Percentiles rank a stretch among this genome's conserved stretches.
These are phyloP conservation scores for Adansonia grandidieri DNA, from an alignment of 441 rosid genomes.

Conservation along the genomic window DNA sequence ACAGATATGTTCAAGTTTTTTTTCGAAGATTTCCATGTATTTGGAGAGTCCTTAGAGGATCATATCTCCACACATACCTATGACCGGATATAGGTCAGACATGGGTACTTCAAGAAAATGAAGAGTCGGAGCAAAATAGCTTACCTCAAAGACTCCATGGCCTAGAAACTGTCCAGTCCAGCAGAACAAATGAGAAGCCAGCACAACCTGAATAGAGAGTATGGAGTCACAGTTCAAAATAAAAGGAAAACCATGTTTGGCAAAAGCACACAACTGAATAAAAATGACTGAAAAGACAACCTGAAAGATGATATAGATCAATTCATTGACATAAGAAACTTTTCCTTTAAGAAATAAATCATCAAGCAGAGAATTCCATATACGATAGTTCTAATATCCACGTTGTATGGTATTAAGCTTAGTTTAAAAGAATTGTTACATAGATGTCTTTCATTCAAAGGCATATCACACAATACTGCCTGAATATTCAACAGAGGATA, in stretches of 20 bases:
- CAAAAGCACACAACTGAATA: background rate
- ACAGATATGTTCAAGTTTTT: no score
- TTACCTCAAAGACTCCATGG: constrained; percentile 87
- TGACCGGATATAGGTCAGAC: no score
- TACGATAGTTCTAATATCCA: background rate
- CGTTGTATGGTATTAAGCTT: background rate
- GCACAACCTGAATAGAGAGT: constrained; percentile 56
- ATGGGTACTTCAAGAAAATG: no score
- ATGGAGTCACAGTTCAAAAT: background rate
- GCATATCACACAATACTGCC: background rate
- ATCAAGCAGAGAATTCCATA: background rate
- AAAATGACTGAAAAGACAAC: background rate
- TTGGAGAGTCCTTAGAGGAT: no score
- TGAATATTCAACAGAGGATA: background rate
- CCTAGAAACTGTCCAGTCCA: constrained; percentile 86
- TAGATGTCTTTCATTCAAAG: background rate
- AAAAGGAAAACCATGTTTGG: background rate
- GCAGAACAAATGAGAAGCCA: constrained; percentile 67
- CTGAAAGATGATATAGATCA: background rate
- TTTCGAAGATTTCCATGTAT: no score
- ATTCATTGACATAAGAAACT: background rate
- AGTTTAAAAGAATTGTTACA: background rate
- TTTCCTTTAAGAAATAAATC: background rate
- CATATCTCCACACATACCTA: no score
- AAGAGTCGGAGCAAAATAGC: background rate